These are phyloP conservation scores for Trifolium fragiferum DNA, from an alignment of 306 rosid genomes.

Conservation along the genomic window DNA sequence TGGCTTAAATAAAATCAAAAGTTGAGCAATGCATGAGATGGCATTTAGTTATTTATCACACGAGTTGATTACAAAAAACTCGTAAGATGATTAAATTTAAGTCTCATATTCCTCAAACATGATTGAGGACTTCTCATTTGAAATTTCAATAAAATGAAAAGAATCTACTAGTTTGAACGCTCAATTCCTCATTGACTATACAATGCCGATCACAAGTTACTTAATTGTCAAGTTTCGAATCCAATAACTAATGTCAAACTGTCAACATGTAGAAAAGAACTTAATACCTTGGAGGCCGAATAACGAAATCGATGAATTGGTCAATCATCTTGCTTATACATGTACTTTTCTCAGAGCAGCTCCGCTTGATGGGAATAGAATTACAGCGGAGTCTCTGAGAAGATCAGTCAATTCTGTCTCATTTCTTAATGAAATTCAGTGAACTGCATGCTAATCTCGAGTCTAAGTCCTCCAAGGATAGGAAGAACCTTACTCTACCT, in stretches of 20 bases:
- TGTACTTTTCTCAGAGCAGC: slow-evolving; percentile 47
- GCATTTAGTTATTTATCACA: no score
- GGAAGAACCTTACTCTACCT: slow-evolving; percentile 27
- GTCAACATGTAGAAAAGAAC: slow-evolving; percentile 7
- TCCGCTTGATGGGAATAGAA: slow-evolving; percentile 55
- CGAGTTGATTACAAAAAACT: no score
- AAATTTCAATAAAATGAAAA: slow-evolving; percentile 31
- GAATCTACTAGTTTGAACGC: slow-evolving; percentile 35
- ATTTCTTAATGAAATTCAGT: slow-evolving; percentile 20
- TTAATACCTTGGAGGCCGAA: slow-evolving; percentile 97
- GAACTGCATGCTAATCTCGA: slow-evolving; percentile 33
- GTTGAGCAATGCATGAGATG: no score
- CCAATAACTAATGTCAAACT: slow-evolving; percentile 26
- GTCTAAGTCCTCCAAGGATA: slow-evolving; percentile 30
- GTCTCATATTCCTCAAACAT: background rate
- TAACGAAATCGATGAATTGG: slow-evolving; percentile 88
- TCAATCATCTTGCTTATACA: slow-evolving; percentile 76
- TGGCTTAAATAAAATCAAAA: background rate
- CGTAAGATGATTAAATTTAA: background rate
- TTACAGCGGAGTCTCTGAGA: slow-evolving; percentile 49
- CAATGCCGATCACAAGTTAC: background rate
- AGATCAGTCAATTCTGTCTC: slow-evolving; percentile 42
- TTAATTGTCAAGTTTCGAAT: slow-evolving; percentile 26
- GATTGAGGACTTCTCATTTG: background rate
- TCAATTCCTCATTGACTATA: slow-evolving; percentile 3